A percentile compares a stretch with the other conserved stretches of the same genome.
Evolutionary conservation across 805 yeast genomes (phyloP).

Genomic region (Torulaspora gathmanii): DNA sequence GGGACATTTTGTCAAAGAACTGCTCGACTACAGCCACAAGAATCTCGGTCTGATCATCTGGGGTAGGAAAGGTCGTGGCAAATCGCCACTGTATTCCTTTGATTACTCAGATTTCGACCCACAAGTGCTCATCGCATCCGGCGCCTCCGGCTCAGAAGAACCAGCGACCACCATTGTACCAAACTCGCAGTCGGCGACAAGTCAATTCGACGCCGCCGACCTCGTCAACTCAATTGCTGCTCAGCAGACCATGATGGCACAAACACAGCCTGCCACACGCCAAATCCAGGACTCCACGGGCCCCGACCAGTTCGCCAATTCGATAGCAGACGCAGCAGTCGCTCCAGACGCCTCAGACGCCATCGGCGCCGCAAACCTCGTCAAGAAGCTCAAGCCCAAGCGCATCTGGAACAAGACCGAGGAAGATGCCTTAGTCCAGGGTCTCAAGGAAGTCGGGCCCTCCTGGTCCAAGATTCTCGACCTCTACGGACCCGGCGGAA

Average conservation of each 20-base stretch:
- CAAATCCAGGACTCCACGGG: background rate
- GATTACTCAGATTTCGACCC: conserved; percentile 25
- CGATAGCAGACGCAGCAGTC: conserved; percentile 26
- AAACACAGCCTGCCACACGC: background rate
- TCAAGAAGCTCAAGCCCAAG: conserved; percentile 31
- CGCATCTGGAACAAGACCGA: conserved; percentile 77
- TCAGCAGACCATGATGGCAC: conserved; percentile 4
- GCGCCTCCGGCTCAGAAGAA: conserved; percentile 16
- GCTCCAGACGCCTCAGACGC: conserved; percentile 1
- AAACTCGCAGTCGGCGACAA: conserved; percentile 1
- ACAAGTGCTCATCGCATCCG: conserved; percentile 24
- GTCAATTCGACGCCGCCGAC: conserved; percentile 8
- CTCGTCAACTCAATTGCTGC: conserved; percentile 1
- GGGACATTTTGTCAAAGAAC: conserved; percentile 73
- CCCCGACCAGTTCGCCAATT: conserved; percentile 6
- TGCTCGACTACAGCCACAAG: conserved; percentile 72
- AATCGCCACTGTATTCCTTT: conserved; percentile 25
- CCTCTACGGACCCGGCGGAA: conserved; percentile 92
- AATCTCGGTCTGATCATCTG: conserved; percentile 67
- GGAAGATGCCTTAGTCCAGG: conserved; percentile 76
- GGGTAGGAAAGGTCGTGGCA: conserved; percentile 50
- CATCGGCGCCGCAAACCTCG: conserved; percentile 3
- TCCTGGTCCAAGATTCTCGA: conserved; percentile 91
- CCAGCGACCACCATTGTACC: background rate
- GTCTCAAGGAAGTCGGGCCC: conserved; percentile 78